phyloP scores from a whole-genome alignment of 768 basidiomycete species.

The Phanerochaete carnosa region DNA sequence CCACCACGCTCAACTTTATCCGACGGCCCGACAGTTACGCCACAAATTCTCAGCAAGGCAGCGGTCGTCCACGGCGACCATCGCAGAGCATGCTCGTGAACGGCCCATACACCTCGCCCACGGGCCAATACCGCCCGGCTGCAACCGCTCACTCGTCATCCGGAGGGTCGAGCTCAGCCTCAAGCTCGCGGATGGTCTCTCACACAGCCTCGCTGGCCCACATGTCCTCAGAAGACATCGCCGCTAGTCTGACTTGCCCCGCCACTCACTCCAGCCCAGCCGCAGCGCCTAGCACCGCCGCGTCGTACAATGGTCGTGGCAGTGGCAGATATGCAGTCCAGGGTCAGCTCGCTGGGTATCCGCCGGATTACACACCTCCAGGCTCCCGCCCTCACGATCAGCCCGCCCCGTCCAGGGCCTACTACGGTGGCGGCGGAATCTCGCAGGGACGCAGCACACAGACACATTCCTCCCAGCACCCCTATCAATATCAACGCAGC shows the following conservation, averaged over 20 bases:
- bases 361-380: not conserved
- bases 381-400: not conserved
- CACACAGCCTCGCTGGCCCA: not conserved
- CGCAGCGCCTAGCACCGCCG: not conserved
- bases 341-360: not conserved
- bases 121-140: not conserved
- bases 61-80: not conserved
- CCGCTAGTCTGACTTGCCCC: not conserved
- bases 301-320: not conserved
- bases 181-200: not conserved
- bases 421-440: not conserved
- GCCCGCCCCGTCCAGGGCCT: not conserved
- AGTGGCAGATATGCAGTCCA: not conserved
- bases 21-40: not conserved
- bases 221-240: not conserved
- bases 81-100: not conserved
- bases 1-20: not conserved
- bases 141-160: not conserved
- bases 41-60: not conserved
- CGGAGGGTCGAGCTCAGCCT: not conserved
- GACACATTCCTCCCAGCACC: not conserved
- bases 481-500: not conserved
- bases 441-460: not conserved
- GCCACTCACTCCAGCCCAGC: not conserved
- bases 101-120: not conserved